These are phyloP conservation scores for Heritiera littoralis DNA, from an alignment of 345 rosid genomes.

Conservation along the genomic window DNA sequence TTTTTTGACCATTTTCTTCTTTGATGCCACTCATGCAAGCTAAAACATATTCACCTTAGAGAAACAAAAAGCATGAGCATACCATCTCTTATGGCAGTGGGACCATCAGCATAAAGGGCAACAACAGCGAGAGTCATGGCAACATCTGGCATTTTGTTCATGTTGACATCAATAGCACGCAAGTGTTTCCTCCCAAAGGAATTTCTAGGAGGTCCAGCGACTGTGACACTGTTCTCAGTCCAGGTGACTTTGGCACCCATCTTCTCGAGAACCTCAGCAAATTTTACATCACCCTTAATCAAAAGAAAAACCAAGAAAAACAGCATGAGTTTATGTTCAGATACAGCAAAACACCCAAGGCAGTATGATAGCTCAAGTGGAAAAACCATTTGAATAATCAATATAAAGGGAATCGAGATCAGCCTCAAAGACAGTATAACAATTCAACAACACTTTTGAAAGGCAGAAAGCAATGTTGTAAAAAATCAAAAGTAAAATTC, in stretches of 20 bases:
- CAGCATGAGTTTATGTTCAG: conserved; percentile 12
- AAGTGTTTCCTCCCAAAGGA: conserved; percentile 71
- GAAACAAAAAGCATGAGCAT: conserved; percentile 17
- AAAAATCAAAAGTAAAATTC: background rate
- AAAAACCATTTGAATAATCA: background rate
- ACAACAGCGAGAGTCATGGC: conserved; percentile 98
- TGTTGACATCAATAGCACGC: conserved; percentile 77
- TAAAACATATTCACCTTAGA: background rate
- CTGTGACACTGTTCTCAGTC: conserved; percentile 91
- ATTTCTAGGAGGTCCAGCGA: conserved; percentile 80
- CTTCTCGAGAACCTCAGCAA: conserved; percentile 92
- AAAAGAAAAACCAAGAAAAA: conserved; percentile 20
- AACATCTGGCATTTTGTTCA: conserved; percentile 99
- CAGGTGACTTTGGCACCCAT: conserved; percentile 95
- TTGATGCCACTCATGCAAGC: background rate
- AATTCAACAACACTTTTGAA: conserved; percentile 1
- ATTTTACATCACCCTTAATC: conserved; percentile 86
- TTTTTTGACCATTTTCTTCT: background rate
- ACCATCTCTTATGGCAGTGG: conserved; percentile 96
- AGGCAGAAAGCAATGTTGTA: conserved; percentile 3
- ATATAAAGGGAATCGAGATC: conserved; percentile 9
- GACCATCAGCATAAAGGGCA: conserved; percentile 91
- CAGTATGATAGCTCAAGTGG: background rate
- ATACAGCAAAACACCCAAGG: background rate
- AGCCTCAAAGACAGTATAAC: background rate